phyloP scores from a whole-genome alignment of 257 asterid species.

The Ilex asprella region DNA sequence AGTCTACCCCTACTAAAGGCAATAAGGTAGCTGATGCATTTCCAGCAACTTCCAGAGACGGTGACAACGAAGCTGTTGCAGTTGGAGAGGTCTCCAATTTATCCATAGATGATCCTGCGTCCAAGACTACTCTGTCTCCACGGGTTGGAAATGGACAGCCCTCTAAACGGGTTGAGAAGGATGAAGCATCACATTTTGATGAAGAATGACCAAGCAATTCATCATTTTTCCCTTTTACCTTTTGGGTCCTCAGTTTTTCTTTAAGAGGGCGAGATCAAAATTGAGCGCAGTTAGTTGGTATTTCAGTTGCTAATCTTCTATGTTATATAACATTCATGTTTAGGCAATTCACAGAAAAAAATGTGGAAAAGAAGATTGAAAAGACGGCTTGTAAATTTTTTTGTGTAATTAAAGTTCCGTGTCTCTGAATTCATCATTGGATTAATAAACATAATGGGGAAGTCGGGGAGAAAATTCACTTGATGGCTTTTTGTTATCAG shows the following conservation, averaged over 20 bases:
- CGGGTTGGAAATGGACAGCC: conserved; percentile 5
- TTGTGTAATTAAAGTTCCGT: too few species aligned
- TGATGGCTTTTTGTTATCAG: too few species aligned
- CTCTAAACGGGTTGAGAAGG: conserved; percentile 1
- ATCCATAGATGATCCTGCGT: conserved; percentile 1
- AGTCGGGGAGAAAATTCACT: too few species aligned
- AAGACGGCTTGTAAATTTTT: too few species aligned
- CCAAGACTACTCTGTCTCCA: neutral
- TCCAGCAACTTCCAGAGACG: neutral
- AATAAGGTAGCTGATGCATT: conserved; percentile 1
- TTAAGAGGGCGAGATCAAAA: neutral
- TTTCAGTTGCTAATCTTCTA: neutral
- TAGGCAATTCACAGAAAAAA: neutral
- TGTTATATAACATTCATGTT: neutral
- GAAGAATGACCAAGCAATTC: neutral
- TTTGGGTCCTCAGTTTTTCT: neutral
- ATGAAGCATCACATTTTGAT: neutral
- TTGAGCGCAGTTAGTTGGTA: neutral
- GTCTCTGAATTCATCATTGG: too few species aligned
- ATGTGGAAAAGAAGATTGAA: neutral
- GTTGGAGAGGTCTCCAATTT: conserved; percentile 11
- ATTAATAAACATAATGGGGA: too few species aligned
- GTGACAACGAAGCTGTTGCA: neutral
- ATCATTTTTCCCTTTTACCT: neutral
- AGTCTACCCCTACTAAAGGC: conserved; percentile 7